Base-by-base conservation (phyloP, 2,329 filamentous ascomycete genomes). In the Calonectria montana region DNA sequence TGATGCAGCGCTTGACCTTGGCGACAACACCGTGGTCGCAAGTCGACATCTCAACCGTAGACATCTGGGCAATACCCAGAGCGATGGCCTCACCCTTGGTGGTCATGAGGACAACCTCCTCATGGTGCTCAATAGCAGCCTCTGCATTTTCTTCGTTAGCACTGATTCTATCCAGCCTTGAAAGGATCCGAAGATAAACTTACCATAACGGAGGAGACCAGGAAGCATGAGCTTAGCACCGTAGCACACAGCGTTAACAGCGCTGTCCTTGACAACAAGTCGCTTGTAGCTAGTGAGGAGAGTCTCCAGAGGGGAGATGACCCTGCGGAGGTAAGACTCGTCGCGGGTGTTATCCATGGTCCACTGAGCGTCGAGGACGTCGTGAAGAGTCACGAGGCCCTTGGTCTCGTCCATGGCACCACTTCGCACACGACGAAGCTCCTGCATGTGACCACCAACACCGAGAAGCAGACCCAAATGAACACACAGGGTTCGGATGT, bases 61-160 rank as follows among this genome's bases (percentile, higher is more conserved):
- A 98, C 97, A 99, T 99, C 85, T 97, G 94, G 21, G 97, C 95
- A 80, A 98, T 97, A 80, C 94, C 97, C 73, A 99, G 91, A 71
- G 97, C 97, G 81, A 99, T 98, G 53, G 97, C 97, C 88, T 99
- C 97, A 80, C 97, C 97, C 91, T 99, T 99, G 81, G 97, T 98
- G 70, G 97, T 98, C 93, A 99, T 98, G 73, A 99, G 88, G 43
- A 99, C 95, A 81, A 98, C 93, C 87, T 99, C 97, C 84, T 99
- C 97, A 83, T 98, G 93, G 74, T 97, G 91, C 85, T 98, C 95
- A 82, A 98, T 98, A 74, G 91, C 94, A 78, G 93, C 88, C 88
- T 98, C 96, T 94, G 82, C 73, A 77, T 61, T 69, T 18, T 16
- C 13, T 64, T 71, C 23, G 75, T 82, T 80, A 83, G 79, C 70